Evolutionary conservation across 495 filamentous ascomycete genomes (phyloP), one percentile per base, ranked within the genome.

Genomic region (Penicillium roqueforti): DNA sequence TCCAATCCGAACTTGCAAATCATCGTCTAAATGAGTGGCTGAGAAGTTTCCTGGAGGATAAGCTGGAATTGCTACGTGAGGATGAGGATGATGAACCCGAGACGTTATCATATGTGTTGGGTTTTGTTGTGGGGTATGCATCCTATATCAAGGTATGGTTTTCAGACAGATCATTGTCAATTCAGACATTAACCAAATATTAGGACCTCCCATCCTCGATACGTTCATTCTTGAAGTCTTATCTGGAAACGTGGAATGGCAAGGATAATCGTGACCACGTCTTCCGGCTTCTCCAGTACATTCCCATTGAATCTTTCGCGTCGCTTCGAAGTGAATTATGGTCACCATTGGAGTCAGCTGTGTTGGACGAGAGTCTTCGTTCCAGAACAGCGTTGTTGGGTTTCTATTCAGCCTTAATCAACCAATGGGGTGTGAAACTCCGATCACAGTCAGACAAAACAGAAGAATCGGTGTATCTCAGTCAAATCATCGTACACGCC

Each of bases 321-420:
- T 71, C 83, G 78, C 66, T 69, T 57, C 56, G 38, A 53, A 43
- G 53, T 20, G 62, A 68, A 1, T 70, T 83, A 32, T 66, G 93
- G 22, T 57, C 64, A 9, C 80, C 75, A 7, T 57, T 89, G 40
- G 87, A 96, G 67, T 65, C 53, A 4, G 74, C 76, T 13, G 38
- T 89, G 7, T 66, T 90, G 13, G 64, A 81, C 56, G 71, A 72
- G 37, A 78, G 70, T 2, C 40, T 76, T 6, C 51, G 64, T 22
- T 82, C 81, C 1, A 79, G 82, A 62, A 56, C 75, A 4, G 68
- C 68, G 11, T 72, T 95, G 5, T 72, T 95, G 8, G 73, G 69
- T 13, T 88, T 91, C 59, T 93, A 92, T 68, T 84, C 83, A 5
- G 63, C 58, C n/a, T 73, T 96, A 22, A 79, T 92, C 40, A 76